These are phyloP conservation scores for Exophiala sp. DNA, from an alignment of 2,329 filamentous ascomycete genomes.

Conservation along the genomic window DNA sequence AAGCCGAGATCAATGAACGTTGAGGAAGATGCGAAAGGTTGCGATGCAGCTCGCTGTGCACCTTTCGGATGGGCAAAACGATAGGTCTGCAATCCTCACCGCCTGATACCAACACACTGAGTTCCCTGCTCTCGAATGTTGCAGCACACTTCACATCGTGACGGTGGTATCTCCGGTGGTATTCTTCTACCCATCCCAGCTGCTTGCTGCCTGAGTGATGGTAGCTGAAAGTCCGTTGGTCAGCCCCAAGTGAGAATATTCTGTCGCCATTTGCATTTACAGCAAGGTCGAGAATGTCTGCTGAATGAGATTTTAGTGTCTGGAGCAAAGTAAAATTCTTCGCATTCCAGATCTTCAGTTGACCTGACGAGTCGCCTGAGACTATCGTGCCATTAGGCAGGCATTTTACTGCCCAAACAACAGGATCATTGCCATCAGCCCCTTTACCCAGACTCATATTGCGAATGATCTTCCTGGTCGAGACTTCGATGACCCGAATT, in stretches of 20 bases:
- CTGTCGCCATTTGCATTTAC: conserved; percentile 74
- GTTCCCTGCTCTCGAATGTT: conserved; percentile 75
- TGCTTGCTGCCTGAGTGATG: conserved; percentile 52
- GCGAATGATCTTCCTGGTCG: conserved; percentile 70
- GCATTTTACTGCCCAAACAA: conserved; percentile 91
- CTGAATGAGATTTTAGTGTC: conserved; percentile 78
- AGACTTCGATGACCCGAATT: conserved; percentile 86
- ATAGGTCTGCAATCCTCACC: conserved; percentile 83
- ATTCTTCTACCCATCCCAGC: conserved; percentile 76
- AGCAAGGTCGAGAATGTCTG: conserved; percentile 86
- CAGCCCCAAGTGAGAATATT: conserved; percentile 88
- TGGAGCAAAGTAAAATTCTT: conserved; percentile 87
- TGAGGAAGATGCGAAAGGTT: conserved; percentile 82
- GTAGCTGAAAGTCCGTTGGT: conserved; percentile 81
- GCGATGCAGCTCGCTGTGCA: conserved; percentile 65
- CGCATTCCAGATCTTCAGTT: conserved; percentile 89
- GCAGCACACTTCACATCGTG: conserved; percentile 96
- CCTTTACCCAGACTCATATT: conserved; percentile 85
- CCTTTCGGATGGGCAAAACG: conserved; percentile 71
- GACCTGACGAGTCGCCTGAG: conserved; percentile 90
- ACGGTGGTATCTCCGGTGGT: conserved; percentile 79
- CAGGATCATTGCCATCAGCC: conserved; percentile 75
- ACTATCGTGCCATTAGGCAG: conserved; percentile 85
- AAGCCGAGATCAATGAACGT: conserved; percentile 67
- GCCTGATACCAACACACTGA: conserved; percentile 88